These are phyloP conservation scores for Phytopythium cucurbitacearum DNA, from an alignment of 352 stramenopile genomes.

Conservation along the genomic window DNA sequence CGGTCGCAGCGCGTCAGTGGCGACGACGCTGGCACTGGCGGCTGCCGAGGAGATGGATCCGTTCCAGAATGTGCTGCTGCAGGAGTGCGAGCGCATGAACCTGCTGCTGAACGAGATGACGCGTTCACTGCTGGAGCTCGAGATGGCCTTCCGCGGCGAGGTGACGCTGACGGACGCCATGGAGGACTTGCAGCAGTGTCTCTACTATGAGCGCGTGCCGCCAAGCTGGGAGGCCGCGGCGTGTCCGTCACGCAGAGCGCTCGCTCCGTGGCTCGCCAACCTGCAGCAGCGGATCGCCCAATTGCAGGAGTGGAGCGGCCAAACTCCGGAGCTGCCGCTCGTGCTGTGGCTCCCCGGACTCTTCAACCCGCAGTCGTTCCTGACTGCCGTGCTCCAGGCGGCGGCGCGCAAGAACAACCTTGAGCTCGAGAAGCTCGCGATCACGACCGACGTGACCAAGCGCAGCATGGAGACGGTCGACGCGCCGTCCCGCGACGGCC, in stretches of 20 bases:
- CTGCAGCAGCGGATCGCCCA: slow-evolving; percentile 83
- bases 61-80: slow-evolving; percentile 88
- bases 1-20: slow-evolving; percentile 25
- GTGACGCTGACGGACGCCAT: slow-evolving; percentile 86
- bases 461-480: slow-evolving; percentile 74
- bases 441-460: slow-evolving; percentile 88
- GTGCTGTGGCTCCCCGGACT: slow-evolving; percentile 82
- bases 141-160: slow-evolving; percentile 86
- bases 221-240: slow-evolving; percentile 66
- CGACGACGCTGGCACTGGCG: slow-evolving; percentile 13
- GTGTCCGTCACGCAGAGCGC: slow-evolving; percentile 72
- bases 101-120: slow-evolving; percentile 73
- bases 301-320: slow-evolving; percentile 83
- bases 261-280: slow-evolving; percentile 83
- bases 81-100: slow-evolving; percentile 91
- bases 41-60: slow-evolving; percentile 81
- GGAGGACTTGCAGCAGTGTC: slow-evolving; percentile 73
- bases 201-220: slow-evolving; percentile 79
- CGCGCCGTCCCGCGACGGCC: slow-evolving; percentile 83
- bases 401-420: slow-evolving; percentile 67
- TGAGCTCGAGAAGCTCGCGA: slow-evolving; percentile 78
- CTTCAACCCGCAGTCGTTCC: slow-evolving; percentile 85
- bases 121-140: slow-evolving; percentile 70
- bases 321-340: slow-evolving; percentile 69
- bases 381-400: slow-evolving; percentile 77